A percentile compares a stretch with the other conserved stretches of the same genome.
Conservation (phyloP, 2,329 filamentous ascomycete genomes). For the Xylaria sp. region DNA sequence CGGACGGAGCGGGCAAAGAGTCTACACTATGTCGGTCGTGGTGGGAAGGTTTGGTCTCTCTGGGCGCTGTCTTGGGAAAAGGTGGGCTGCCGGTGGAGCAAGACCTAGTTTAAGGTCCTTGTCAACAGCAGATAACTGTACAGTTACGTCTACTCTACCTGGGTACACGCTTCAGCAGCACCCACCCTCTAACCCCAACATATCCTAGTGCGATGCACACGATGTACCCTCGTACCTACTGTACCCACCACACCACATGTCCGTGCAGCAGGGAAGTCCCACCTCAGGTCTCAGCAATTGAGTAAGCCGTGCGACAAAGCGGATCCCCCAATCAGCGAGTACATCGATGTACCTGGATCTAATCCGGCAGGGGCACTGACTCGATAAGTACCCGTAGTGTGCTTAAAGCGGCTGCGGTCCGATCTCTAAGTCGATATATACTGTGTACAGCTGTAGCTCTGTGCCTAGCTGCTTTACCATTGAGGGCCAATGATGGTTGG, state of each 20-base stretch:
- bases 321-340: constrained; percentile 9
- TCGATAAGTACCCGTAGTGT: constrained; percentile 6
- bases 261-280: constrained; percentile 30
- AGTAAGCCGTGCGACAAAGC: constrained; percentile 28
- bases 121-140: constrained; percentile 18
- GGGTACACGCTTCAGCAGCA: neutral
- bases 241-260: constrained; percentile 32
- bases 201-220: neutral
- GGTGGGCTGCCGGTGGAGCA: constrained; percentile 27
- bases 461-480: constrained; percentile 36
- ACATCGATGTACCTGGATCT: neutral
- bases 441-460: constrained; percentile 22
- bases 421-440: neutral
- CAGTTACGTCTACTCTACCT: constrained; percentile 4
- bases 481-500: constrained; percentile 31
- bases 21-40: constrained; percentile 28
- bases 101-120: constrained; percentile 19
- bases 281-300: constrained; percentile 26
- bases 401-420: constrained; percentile 19
- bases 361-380: neutral
- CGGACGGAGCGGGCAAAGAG: constrained; percentile 32
- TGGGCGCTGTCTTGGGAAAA: constrained; percentile 26
- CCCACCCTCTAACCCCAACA: neutral
- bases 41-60: constrained; percentile 35
- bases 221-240: constrained; percentile 18